Percentiles rank a stretch among this genome's conserved stretches.
phyloP scores from a whole-genome alignment of 1,139 yeast species.

The Meyerozyma smithsonii region DNA sequence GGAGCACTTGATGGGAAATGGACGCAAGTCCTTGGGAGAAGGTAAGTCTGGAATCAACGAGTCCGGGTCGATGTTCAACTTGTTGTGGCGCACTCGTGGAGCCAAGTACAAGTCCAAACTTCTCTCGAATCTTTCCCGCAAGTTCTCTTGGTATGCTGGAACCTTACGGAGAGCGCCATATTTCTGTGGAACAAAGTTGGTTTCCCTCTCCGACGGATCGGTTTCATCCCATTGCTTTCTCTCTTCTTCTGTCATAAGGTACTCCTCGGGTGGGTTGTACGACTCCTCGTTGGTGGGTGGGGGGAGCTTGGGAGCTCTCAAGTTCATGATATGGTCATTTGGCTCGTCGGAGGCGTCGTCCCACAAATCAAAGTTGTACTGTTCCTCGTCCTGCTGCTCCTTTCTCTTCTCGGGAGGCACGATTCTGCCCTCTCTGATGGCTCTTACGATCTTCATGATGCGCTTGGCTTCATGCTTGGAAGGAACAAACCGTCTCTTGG shows the following conservation, averaged over 20 bases:
- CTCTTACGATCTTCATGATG: conserved; percentile 92
- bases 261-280: conserved; percentile 97
- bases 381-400: conserved; percentile 49
- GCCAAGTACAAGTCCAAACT: conserved; percentile 91
- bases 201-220: conserved; percentile 76
- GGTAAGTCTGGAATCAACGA: conserved; percentile 94
- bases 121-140: conserved; percentile 91
- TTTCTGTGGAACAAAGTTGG: conserved; percentile 78
- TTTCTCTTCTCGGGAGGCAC: conserved; percentile 63
- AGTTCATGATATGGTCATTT: conserved; percentile 74
- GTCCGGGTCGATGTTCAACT: conserved; percentile 92
- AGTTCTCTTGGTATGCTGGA: conserved; percentile 83
- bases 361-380: conserved; percentile 79
- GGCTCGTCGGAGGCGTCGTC: conserved; percentile 56
- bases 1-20: conserved; percentile 94
- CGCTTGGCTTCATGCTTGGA: conserved; percentile 95
- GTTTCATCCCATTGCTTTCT: conserved; percentile 62
- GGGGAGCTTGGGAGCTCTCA: conserved; percentile 90
- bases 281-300: conserved; percentile 97
- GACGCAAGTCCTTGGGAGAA: conserved; percentile 92
- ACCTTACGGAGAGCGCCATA: conserved; percentile 80
- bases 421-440: conserved; percentile 94
- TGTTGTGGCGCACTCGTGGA: conserved; percentile 90
- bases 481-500: conserved; percentile 93
- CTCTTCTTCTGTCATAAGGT: conserved; percentile 77